Percentiles rank a stretch among this genome's conserved stretches.
These are phyloP conservation scores for Lablab purpureus DNA, from an alignment of 306 rosid genomes.

Conservation along the genomic window DNA sequence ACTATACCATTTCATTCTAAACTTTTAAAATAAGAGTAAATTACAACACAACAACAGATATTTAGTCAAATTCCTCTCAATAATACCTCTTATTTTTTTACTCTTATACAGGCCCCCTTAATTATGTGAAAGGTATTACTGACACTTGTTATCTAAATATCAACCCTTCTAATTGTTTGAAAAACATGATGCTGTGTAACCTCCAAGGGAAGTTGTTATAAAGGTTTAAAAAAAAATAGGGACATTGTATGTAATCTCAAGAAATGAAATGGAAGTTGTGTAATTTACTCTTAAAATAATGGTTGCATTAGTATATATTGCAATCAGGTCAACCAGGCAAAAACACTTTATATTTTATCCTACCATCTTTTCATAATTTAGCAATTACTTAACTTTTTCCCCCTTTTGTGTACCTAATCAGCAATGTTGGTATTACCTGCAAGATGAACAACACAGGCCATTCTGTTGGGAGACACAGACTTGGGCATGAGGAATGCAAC, in stretches of 20 bases:
- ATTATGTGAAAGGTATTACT: no score
- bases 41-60: not conserved
- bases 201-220: not conserved
- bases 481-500: conserved; percentile 90
- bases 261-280: not conserved
- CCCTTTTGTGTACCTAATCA: not conserved
- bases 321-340: conserved; percentile 30
- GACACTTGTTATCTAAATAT: not conserved
- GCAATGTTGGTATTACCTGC: conserved; percentile 65
- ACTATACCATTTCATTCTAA: not conserved
- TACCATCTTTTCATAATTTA: not conserved
- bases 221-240: no score
- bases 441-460: conserved; percentile 96
- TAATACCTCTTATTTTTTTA: not conserved
- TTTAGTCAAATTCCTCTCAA: not conserved
- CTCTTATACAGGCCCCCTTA: not conserved
- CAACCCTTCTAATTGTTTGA: not conserved
- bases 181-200: not conserved
- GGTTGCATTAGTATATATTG: not conserved
- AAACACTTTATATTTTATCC: not conserved
- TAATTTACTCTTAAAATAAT: not conserved
- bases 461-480: conserved; percentile 63
- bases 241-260: not conserved
- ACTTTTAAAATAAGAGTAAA: not conserved
- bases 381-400: not conserved